Evolutionary conservation across 805 yeast genomes (phyloP).

Genomic region (Zygoascus biomembranicola): DNA sequence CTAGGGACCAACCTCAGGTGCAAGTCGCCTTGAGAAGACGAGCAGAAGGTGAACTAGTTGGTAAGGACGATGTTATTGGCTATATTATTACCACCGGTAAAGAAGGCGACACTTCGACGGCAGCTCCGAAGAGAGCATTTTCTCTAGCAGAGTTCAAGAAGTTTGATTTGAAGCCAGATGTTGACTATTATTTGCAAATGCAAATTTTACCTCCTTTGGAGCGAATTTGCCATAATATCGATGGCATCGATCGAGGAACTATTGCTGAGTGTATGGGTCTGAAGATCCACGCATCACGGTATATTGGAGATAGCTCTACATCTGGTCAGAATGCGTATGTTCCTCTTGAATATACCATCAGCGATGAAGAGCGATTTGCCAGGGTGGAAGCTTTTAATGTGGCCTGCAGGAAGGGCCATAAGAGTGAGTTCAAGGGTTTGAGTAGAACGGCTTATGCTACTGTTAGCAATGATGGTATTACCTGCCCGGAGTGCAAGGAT

Average conservation of each 20-base stretch:
- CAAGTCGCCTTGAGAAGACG: constrained; percentile 81
- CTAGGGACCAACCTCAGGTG: constrained; percentile 51
- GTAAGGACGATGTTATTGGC: constrained; percentile 85
- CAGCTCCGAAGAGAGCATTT: constrained; percentile 75
- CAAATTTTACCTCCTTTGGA: constrained; percentile 89
- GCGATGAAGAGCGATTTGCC: constrained; percentile 77
- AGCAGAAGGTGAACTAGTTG: constrained; percentile 75
- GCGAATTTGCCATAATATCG: constrained; percentile 74
- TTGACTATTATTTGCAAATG: constrained; percentile 70
- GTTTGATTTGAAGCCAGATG: constrained; percentile 56
- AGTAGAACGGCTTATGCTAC: constrained; percentile 43
- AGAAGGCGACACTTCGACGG: constrained; percentile 18
- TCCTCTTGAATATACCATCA: constrained; percentile 73
- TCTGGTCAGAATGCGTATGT: constrained; percentile 31
- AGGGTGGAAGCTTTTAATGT: constrained; percentile 49
- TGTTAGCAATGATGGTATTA: constrained; percentile 60
- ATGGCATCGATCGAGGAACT: constrained; percentile 75
- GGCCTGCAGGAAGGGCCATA: constrained; percentile 52
- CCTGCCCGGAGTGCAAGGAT: constrained; percentile 54
- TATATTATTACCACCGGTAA: constrained; percentile 63
- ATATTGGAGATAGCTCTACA: constrained; percentile 17
- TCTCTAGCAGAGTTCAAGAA: constrained; percentile 61
- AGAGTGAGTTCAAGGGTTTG: constrained; percentile 69
- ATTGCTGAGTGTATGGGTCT: constrained; percentile 72
- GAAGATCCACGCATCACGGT: constrained; percentile 55